Evolutionary conservation across 2,329 filamentous ascomycete genomes (phyloP).

Genomic region (Colletotrichum tropicale): DNA sequence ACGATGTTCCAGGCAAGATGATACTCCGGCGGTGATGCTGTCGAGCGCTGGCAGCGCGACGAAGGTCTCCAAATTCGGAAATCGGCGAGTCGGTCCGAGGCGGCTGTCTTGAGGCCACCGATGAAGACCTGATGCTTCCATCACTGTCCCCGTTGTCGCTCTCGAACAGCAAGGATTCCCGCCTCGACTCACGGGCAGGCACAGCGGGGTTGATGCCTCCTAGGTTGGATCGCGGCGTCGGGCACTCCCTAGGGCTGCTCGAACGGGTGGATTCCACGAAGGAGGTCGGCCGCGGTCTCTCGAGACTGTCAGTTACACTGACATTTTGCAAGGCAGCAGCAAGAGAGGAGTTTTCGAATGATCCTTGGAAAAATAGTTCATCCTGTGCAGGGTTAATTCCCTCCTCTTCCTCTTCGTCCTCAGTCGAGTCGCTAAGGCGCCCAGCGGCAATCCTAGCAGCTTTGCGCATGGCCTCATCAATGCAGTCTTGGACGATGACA

Average conservation of each 20-base stretch:
- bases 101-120: slow-evolving; percentile 69
- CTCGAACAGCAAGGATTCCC: slow-evolving; percentile 80
- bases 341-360: slow-evolving; percentile 63
- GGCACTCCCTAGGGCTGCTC: slow-evolving; percentile 88
- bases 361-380: slow-evolving; percentile 60
- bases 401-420: slow-evolving; percentile 59
- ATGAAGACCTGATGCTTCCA: slow-evolving; percentile 82
- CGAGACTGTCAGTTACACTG: slow-evolving; percentile 44
- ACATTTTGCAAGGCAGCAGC: slow-evolving; percentile 57
- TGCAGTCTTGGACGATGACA: slow-evolving; percentile 92
- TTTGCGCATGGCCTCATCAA: slow-evolving; percentile 88
- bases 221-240: slow-evolving; percentile 85
- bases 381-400: slow-evolving; percentile 50
- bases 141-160: slow-evolving; percentile 88
- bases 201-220: slow-evolving; percentile 61
- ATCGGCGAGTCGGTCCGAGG: slow-evolving; percentile 87
- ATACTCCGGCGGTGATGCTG: slow-evolving; percentile 88
- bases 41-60: slow-evolving; percentile 76
- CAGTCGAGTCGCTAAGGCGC: slow-evolving; percentile 78
- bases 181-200: slow-evolving; percentile 68
- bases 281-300: slow-evolving; percentile 59
- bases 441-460: slow-evolving; percentile 87
- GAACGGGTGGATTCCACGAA: slow-evolving; percentile 78
- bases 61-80: slow-evolving; percentile 80
- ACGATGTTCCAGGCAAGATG: slow-evolving; percentile 78